Evolutionary conservation across 23 red algal species (phyloP).

Genomic region (Gracilaria gracilis): DNA sequence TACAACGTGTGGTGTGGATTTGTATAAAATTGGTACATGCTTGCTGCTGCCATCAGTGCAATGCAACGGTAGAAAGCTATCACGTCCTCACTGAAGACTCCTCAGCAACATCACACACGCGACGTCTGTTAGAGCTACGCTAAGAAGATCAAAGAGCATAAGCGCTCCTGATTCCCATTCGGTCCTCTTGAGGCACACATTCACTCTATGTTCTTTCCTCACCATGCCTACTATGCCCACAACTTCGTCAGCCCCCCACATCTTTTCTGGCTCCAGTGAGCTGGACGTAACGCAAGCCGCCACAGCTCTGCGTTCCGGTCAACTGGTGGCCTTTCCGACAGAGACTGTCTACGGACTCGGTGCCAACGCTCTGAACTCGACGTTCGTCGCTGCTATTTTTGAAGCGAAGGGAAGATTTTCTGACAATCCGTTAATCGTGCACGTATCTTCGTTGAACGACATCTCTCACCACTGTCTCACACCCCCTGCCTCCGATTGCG

Average conservation of each 20-base stretch:
- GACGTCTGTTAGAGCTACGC: too few relatives aligned
- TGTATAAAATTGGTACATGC: too few relatives aligned
- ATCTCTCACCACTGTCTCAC: slow-evolving; percentile 37
- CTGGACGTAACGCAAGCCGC: slow-evolving; percentile 77
- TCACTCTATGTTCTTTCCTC: neutral
- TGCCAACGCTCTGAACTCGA: slow-evolving; percentile 76
- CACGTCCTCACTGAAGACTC: too few relatives aligned
- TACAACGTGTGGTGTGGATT: too few relatives aligned
- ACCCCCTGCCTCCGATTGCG: slow-evolving; percentile 63
- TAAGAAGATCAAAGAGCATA: neutral
- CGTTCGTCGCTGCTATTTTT: slow-evolving; percentile 73
- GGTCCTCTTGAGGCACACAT: neutral
- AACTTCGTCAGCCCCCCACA: slow-evolving; percentile 6
- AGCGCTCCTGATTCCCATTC: too few relatives aligned
- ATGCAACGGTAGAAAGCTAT: too few relatives aligned
- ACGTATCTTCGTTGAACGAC: slow-evolving; percentile 64
- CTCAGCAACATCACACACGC: too few relatives aligned
- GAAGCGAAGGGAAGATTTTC: slow-evolving; percentile 76
- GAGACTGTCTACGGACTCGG: slow-evolving; percentile 96
- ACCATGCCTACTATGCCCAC: slow-evolving; percentile 19
- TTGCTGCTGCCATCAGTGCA: too few relatives aligned
- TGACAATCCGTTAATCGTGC: slow-evolving; percentile 94
- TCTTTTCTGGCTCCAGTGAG: slow-evolving; percentile 72
- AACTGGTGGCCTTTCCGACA: slow-evolving; percentile 89
- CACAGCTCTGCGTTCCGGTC: slow-evolving; percentile 51